phyloP scores from a whole-genome alignment of 306 rosid species.

The Canavalia ensiformis region DNA sequence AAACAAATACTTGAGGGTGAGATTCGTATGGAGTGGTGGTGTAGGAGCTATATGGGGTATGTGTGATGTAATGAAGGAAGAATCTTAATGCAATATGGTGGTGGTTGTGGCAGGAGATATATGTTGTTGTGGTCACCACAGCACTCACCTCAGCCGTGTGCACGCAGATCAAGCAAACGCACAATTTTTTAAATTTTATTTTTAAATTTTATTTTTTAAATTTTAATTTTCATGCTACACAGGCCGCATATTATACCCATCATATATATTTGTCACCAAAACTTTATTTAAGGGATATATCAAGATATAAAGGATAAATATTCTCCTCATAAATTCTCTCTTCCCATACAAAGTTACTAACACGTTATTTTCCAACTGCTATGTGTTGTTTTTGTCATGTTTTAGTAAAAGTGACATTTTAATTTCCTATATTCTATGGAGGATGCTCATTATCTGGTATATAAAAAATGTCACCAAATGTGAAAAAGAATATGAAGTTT shows the following conservation, averaged over 20 bases:
- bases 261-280: neutral
- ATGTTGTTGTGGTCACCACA: conserved; percentile 19
- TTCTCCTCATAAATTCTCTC: neutral
- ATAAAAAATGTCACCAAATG: neutral
- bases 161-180: neutral
- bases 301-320: neutral
- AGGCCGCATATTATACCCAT: conserved; percentile 7
- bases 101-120: conserved; percentile 33
- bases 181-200: too few species aligned
- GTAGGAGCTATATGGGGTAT: neutral
- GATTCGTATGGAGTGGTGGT: neutral
- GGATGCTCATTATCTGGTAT: neutral
- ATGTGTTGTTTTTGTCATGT: neutral
- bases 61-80: conserved; percentile 18
- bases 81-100: neutral
- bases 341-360: neutral
- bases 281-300: conserved; percentile 18
- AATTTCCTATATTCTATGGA: neutral
- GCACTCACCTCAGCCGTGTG: neutral
- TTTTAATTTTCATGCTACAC: neutral
- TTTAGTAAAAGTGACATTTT: neutral
- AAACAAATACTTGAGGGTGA: neutral
- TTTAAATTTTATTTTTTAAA: too few species aligned
- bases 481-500: too few species aligned
- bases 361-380: neutral